Evolutionary conservation across 352 stramenopile species (phyloP), one percentile per base, ranked within the genome.

Genomic region (Bremia lactucae): DNA sequence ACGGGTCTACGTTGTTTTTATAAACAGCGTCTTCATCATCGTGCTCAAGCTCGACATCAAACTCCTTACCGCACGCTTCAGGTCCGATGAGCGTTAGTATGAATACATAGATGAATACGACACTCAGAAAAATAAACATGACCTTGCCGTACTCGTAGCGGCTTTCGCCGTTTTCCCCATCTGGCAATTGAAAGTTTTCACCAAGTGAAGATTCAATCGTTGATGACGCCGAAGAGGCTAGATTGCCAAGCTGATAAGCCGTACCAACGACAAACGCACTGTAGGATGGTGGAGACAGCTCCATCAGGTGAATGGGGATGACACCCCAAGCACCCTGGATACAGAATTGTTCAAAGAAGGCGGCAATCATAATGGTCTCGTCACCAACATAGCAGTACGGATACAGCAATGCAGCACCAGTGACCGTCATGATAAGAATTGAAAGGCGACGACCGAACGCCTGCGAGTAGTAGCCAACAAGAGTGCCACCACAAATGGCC

Each of bases 391-490:
- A 74, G 41, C 48, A 64, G 55, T 80, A 80, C 18, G 63, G 63
- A 39, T 78, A 78, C 19, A 78, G 46, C 6, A 75, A 40, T 21
- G 52, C 53, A 29, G 60, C 60, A 16, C 59, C 60, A 8, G 49
- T 7, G 35, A 64, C 31, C 11, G 53, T 45, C 37, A 71, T 62
- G 28, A 58, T 36, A 4, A 78, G 36, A 38, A 78, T 68, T 16
- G 57, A 62, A 2, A 78, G 37, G 2, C 67, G 67, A 47, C 63
- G 63, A 24, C 67, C 67, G 31, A 78, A 63, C 11, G 55, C 45
- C 24, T 78, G 61, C 21, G 67, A 78, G 63, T 78, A 78, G 60
- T 72, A 74, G 33, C 66, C 66, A 4, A 73, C 53, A 21, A 63
- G n/a, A 3, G 63, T 72, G 34, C 66, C 66, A n/a, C 66, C 66